Evolutionary conservation across 1,139 yeast genomes (phyloP).

Genomic region (Scheffersomyces quercinus): DNA sequence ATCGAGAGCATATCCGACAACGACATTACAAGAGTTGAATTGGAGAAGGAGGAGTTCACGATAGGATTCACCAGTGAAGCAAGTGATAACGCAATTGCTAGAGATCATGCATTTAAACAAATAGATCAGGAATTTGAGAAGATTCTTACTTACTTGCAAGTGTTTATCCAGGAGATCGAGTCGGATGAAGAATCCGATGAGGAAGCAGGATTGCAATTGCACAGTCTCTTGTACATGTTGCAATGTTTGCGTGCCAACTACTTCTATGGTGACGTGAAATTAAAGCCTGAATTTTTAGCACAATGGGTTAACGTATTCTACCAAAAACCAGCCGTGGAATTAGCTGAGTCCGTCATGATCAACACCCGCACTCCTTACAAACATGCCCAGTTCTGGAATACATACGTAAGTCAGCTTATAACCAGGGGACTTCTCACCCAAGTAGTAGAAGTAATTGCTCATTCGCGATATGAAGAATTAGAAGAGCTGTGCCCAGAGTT

Average conservation of each 20-base stretch:
- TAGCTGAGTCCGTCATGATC: constrained; percentile 47
- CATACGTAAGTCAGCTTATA: constrained; percentile 54
- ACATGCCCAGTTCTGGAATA: constrained; percentile 65
- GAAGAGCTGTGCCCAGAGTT: constrained; percentile 27
- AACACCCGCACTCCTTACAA: constrained; percentile 47
- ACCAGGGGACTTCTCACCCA: constrained; percentile 64
- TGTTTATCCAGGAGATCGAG: constrained; percentile 16
- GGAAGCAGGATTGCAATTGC: constrained; percentile 11
- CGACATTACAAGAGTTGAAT: constrained; percentile 16
- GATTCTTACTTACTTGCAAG: constrained; percentile 24
- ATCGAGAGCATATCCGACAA: constrained; percentile 30
- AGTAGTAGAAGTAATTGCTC: constrained; percentile 49
- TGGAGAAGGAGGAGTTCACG: constrained; percentile 26
- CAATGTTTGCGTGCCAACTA: constrained; percentile 58
- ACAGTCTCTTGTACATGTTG: constrained; percentile 50
- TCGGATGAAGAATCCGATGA: constrained; percentile 14
- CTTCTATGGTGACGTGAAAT: constrained; percentile 44
- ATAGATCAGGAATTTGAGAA: constrained; percentile 30
- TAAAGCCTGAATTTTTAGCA: constrained; percentile 47
- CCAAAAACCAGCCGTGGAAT: constrained; percentile 53
- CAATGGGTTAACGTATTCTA: constrained; percentile 72
- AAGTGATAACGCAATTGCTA: constrained; percentile 6
- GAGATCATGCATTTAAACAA: constrained; percentile 11
- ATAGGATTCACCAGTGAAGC: constrained; percentile 31
- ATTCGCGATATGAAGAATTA: constrained; percentile 42